A percentile compares a stretch with the other conserved stretches of the same genome.
These are phyloP conservation scores for Phytophthora sp. DNA, from an alignment of 352 stramenopile species.

Conservation along the genomic window DNA sequence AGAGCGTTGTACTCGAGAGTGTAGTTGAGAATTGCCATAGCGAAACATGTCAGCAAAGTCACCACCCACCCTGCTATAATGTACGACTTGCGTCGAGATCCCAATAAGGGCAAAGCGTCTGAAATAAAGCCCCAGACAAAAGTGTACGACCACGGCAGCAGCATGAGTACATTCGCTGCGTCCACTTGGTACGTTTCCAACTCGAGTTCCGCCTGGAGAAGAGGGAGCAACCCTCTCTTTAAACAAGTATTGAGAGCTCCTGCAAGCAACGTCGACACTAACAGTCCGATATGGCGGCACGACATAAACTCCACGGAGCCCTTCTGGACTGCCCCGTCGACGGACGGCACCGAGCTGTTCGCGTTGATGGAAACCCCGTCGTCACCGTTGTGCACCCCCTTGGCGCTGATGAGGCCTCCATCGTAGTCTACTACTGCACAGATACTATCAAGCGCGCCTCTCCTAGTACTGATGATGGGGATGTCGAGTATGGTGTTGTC, in stretches of 20 bases:
- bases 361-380: constrained; percentile 18
- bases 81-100: constrained; percentile 59
- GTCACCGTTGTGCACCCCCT: constrained; percentile 2
- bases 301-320: constrained; percentile 24
- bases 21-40: constrained; percentile 62
- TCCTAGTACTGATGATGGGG: constrained; percentile 28
- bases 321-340: constrained; percentile 11
- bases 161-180: constrained; percentile 42
- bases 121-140: constrained; percentile 63
- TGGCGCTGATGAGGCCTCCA: constrained; percentile 23
- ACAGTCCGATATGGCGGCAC: constrained; percentile 35
- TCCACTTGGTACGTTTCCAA: constrained; percentile 43
- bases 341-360: constrained; percentile 16
- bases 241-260: constrained; percentile 43
- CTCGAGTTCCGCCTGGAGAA: constrained; percentile 49
- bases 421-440: constrained; percentile 42
- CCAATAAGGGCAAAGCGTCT: constrained; percentile 52
- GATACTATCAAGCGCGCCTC: constrained; percentile 31
- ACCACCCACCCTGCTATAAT: constrained; percentile 57
- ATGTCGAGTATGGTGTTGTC: constrained; percentile 27
- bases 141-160: constrained; percentile 56
- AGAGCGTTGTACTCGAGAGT: constrained; percentile 50
- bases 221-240: constrained; percentile 45
- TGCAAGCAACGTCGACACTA: constrained; percentile 49
- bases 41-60: constrained; percentile 52